Evolutionary conservation across 1,284 basidiomycete genomes (phyloP).

Genomic region (Clitocybe nebularis): DNA sequence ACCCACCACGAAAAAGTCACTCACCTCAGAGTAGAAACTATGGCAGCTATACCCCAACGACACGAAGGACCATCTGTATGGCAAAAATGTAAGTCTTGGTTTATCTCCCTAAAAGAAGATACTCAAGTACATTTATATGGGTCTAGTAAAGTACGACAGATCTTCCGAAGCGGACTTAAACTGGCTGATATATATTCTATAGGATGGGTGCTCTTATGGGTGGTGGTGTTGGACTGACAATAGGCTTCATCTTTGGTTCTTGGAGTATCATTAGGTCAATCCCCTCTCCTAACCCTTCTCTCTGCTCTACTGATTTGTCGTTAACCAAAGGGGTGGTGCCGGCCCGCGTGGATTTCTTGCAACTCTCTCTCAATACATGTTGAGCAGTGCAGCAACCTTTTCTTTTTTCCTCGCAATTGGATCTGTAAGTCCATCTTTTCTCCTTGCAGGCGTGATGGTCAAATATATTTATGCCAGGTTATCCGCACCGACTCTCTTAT

Average conservation of each 20-base stretch:
- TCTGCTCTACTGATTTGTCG: constrained; percentile 8
- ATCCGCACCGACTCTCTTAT: constrained; percentile 67
- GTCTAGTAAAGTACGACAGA: constrained; percentile 46
- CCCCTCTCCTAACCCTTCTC: constrained; percentile 1
- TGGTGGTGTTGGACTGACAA: constrained; percentile 87
- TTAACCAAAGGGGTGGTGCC: constrained; percentile 67
- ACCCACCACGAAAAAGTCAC: neutral
- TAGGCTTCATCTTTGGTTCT: constrained; percentile 93
- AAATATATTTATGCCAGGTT: constrained; percentile 45
- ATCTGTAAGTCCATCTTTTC: constrained; percentile 47
- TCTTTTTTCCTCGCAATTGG: constrained; percentile 84
- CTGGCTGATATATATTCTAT: constrained; percentile 8
- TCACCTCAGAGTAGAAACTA: neutral
- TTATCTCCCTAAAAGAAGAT: constrained; percentile 2
- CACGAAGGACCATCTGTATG: constrained; percentile 60
- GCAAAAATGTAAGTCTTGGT: constrained; percentile 62
- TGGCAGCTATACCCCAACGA: constrained; percentile 44
- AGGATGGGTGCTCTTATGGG: constrained; percentile 95
- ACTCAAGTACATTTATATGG: constrained; percentile 12
- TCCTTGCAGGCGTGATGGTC: neutral
- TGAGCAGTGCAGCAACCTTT: constrained; percentile 84
- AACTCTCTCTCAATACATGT: constrained; percentile 93
- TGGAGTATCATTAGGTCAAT: constrained; percentile 84
- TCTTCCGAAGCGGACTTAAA: no score
- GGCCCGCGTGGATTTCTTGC: constrained; percentile 84